Evolutionary conservation across 495 filamentous ascomycete genomes (phyloP).

Genomic region (Penicillium desertorum): DNA sequence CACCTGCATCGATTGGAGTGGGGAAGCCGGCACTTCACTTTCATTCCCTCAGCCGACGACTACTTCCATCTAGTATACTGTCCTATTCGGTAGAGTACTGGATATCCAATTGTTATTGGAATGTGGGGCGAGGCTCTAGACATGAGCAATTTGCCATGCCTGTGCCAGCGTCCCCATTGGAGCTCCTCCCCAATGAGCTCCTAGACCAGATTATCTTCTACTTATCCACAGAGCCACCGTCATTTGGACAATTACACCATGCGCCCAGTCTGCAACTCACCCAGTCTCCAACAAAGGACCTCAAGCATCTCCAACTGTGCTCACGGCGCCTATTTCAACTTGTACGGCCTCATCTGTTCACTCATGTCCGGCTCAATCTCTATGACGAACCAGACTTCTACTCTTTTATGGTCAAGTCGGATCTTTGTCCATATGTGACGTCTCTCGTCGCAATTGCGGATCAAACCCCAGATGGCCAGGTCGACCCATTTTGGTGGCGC

Average conservation of each 20-base stretch:
- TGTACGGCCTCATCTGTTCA: slow-evolving; percentile 37
- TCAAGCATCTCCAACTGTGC: slow-evolving; percentile 37
- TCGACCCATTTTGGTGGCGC: slow-evolving; percentile 36
- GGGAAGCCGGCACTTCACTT: slow-evolving; percentile 29
- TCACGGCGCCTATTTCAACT: slow-evolving; percentile 31
- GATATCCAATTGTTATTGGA: background rate
- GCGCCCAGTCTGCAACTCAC: slow-evolving; percentile 26
- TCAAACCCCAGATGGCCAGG: slow-evolving; percentile 10
- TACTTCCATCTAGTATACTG: background rate
- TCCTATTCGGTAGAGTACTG: background rate
- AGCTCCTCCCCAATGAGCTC: slow-evolving; percentile 43
- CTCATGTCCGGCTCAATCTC: slow-evolving; percentile 33
- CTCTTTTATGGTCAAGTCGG: slow-evolving; percentile 26
- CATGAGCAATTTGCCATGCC: slow-evolving; percentile 2
- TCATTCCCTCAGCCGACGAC: slow-evolving; percentile 21
- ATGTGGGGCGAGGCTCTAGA: slow-evolving; percentile 11
- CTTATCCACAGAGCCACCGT: slow-evolving; percentile 33
- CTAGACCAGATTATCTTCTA: slow-evolving; percentile 40
- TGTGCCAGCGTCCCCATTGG: slow-evolving; percentile 14
- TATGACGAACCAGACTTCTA: slow-evolving; percentile 31
- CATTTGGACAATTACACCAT: slow-evolving; percentile 25
- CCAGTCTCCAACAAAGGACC: slow-evolving; percentile 20
- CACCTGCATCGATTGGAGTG: slow-evolving; percentile 7
- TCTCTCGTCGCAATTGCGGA: slow-evolving; percentile 32
- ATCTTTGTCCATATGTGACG: slow-evolving; percentile 32